Evolutionary conservation across 2,329 filamentous ascomycete genomes (phyloP), one percentile per base, ranked within the genome.

Genomic region (Alternaria incomplexa): DNA sequence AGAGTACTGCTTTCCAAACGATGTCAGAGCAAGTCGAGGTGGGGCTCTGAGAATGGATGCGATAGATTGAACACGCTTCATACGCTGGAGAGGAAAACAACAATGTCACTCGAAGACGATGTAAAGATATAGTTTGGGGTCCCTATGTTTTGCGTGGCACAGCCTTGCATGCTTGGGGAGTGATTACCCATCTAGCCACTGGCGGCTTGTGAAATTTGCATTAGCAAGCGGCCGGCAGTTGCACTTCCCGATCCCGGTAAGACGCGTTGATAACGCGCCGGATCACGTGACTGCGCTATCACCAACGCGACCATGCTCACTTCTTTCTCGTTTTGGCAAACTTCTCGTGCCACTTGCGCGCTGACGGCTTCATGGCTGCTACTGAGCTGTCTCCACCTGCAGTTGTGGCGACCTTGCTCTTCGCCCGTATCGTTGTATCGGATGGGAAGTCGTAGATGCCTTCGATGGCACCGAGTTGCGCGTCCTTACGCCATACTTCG

Each of bases 261-360:
- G 57, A 57, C 66, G 55, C 62, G 59, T 50, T 40, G 30, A 28
- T 54, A 23, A 59, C 59, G 55, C 54, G 36, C 36, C 36, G 8
- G 48, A 20, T 62, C 66, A 65, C 64, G 66, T 68, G 64, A 13
- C 46, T 26, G 23, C 17, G 22, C 8, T 13, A 17, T 12, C 15
- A 26, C 17, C 23, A 40, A 25, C 26, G 17, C 32, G 11, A 47
- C 36, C 3, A 9, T 15, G 40, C 11, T 75, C 55, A 77, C 58
- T 70, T 72, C 45, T 76, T 75, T 46, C 77, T 71, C 9, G 73
- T 74, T 62, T 74, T 77, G 32, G 69, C 77, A 56, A 81, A 78
- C 63, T 73, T 80, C 51, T 80, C 79, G 61, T 81, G 79, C 79
- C 79, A 81, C 64, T 80, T 81, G n/a, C 78, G 73, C 28, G 73